Conservation (phyloP, 441 rosid genomes). For the Corymbia citriodora region DNA sequence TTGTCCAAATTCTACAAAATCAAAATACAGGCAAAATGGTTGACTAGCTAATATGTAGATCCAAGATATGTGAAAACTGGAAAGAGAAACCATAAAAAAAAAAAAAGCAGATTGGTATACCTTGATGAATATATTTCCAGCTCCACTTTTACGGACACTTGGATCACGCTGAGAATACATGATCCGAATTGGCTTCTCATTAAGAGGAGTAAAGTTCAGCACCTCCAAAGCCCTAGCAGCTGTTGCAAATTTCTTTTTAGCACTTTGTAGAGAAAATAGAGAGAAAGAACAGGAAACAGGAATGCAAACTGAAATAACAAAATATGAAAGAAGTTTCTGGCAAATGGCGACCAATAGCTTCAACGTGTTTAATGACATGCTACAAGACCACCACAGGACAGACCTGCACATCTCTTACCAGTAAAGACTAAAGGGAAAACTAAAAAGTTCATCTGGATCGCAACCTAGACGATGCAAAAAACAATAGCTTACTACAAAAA, state of each 20-base stretch:
- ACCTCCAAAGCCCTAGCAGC: constrained; percentile 80
- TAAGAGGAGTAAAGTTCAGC: constrained; percentile 64
- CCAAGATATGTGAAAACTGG: not conserved
- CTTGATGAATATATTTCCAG: constrained; percentile 85
- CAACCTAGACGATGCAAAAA: not conserved
- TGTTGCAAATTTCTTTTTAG: constrained; percentile 14
- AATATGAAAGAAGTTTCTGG: not conserved
- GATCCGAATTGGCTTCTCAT: constrained; percentile 70
- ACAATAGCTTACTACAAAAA: not conserved
- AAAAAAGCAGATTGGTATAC: constrained; percentile 17
- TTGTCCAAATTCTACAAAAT: constrained; percentile 66
- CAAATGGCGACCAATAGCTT: not conserved
- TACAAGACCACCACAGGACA: not conserved
- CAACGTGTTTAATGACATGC: not conserved
- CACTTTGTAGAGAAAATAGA: not conserved
- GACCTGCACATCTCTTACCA: not conserved
- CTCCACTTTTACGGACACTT: constrained; percentile 70
- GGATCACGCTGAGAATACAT: constrained; percentile 91
- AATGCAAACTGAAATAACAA: not conserved
- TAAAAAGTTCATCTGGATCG: not conserved
- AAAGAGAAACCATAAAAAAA: not conserved
- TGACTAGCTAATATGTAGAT: not conserved
- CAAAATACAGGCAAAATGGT: not conserved
- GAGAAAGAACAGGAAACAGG: not conserved
- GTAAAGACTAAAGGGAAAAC: not conserved